Conservation (phyloP, 1,284 basidiomycete species). For the Ganoderma lucidum region DNA sequence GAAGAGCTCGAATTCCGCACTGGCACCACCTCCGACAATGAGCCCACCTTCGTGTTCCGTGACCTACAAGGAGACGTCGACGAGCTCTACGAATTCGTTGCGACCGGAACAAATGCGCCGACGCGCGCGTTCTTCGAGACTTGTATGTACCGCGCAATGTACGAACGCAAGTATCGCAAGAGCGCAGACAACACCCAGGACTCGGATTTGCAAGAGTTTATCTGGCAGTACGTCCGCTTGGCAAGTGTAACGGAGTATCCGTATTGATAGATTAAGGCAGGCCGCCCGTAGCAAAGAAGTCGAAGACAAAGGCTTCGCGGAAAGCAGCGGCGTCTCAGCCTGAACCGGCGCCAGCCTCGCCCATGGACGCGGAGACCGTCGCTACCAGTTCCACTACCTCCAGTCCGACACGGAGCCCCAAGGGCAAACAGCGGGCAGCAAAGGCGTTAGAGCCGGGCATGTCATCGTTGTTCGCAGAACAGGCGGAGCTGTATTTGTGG, state of each 20-base stretch:
- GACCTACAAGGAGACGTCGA: slow-evolving; percentile 87
- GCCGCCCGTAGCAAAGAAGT: slow-evolving; percentile 44
- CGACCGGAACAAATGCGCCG: slow-evolving; percentile 81
- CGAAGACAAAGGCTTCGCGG: slow-evolving; percentile 38
- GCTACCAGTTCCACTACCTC: slow-evolving; percentile 32
- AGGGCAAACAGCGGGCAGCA: slow-evolving; percentile 24
- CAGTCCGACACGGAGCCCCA: slow-evolving; percentile 31
- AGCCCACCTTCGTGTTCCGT: slow-evolving; percentile 87
- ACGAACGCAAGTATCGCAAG: slow-evolving; percentile 85
- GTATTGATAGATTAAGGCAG: slow-evolving; percentile 36
- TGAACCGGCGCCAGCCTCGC: slow-evolving; percentile 22
- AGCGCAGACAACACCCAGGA: slow-evolving; percentile 78
- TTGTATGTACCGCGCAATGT: slow-evolving; percentile 95
- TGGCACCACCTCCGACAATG: slow-evolving; percentile 75
- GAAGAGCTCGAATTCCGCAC: slow-evolving; percentile 87
- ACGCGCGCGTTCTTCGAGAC: slow-evolving; percentile 91
- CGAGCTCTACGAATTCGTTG: slow-evolving; percentile 86
- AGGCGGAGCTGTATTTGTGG: slow-evolving; percentile 77
- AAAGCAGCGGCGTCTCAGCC: slow-evolving; percentile 37
- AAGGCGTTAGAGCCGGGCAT: slow-evolving; percentile 33
- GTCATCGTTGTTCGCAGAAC: slow-evolving; percentile 49
- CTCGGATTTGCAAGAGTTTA: slow-evolving; percentile 77
- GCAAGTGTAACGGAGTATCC: not conserved
- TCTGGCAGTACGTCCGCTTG: slow-evolving; percentile 72
- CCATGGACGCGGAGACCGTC: slow-evolving; percentile 24